phyloP scores from a whole-genome alignment of 345 rosid genomes.

The Eucalyptus shirleyi region DNA sequence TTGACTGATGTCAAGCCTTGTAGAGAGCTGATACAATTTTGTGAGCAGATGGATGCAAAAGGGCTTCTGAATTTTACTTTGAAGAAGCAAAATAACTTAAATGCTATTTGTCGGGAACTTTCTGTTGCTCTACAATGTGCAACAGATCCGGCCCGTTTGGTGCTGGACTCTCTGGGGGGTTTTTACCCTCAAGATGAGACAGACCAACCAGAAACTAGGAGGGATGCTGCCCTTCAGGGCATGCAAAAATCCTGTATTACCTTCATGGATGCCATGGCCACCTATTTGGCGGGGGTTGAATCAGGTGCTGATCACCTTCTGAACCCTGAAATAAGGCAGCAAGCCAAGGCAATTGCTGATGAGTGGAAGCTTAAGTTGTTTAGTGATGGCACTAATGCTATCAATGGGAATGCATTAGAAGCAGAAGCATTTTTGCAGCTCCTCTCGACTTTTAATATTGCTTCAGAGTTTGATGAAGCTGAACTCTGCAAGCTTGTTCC shows the following conservation, averaged over 20 bases:
- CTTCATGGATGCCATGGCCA: slow-evolving; percentile 42
- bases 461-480: slow-evolving; percentile 52
- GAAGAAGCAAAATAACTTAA: slow-evolving; percentile 31
- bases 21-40: slow-evolving; percentile 36
- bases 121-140: slow-evolving; percentile 49
- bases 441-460: slow-evolving; percentile 55
- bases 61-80: slow-evolving; percentile 34
- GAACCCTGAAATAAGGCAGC: slow-evolving; percentile 47
- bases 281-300: slow-evolving; percentile 27
- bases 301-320: slow-evolving; percentile 37
- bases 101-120: slow-evolving; percentile 31
- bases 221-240: slow-evolving; percentile 50
- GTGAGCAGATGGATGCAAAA: slow-evolving; percentile 58
- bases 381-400: slow-evolving; percentile 28
- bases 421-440: slow-evolving; percentile 58
- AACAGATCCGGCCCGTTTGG: slow-evolving; percentile 45
- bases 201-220: slow-evolving; percentile 21
- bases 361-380: slow-evolving; percentile 57
- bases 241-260: slow-evolving; percentile 35
- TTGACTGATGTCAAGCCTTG: slow-evolving; percentile 29
- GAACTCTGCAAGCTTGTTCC: slow-evolving; percentile 62
- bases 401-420: slow-evolving; percentile 46
- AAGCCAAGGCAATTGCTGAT: slow-evolving; percentile 64
- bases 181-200: slow-evolving; percentile 36
- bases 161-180: slow-evolving; percentile 47